Evolutionary conservation across 1,139 yeast species (phyloP), one percentile per base, ranked within the genome.

Genomic region (Candida buenavistaensis): DNA sequence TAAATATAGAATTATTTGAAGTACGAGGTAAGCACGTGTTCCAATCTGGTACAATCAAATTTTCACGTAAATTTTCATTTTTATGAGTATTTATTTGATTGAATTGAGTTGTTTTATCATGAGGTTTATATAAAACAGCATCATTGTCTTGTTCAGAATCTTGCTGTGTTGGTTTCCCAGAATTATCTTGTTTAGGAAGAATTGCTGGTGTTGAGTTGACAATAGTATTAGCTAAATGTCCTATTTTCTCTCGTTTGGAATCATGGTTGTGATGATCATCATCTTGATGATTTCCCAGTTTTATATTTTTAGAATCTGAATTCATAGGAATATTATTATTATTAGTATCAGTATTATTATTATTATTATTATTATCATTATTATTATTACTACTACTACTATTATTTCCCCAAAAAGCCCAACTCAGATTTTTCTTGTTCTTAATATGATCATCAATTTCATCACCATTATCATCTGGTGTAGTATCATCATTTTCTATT

Each of bases 71-170:
- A 47, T 69, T 65, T 43, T 69, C 75, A 45, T 69, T 69, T 41
- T 66, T 68, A 44, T 68, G 75, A 7, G 74, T 69, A 44, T 70
- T 68, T 39, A 70, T 68, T 44, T 68, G 61, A 37, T 55, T 59
- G 50, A 70, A 69, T 40, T 69, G 71, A 14, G 59, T 52, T 3
- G 74, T 54, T 34, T 65, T 61, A 37, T 64, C 63, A 39, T 70
- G 76, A 2, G 75, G 72, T 40, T 68, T 68, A 47, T 69, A 70
- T 40, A 70, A 55, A 2, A 70, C 75, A 1, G 76, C 76, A 47
- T 70, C 75, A 36, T 68, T 74, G 3, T 10, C 28, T 8, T 20
- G 27, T 11, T 24, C 20, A 8, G 8, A 13, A 23, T 33, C 33
- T 27, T 19, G n/a, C n/a, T n/a, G 41, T 3, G 78, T 46, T 50